Percentiles rank a stretch among this genome's conserved stretches.
phyloP scores from a whole-genome alignment of 2,329 filamentous ascomycete genomes.

The Tolypocladium tropicale region DNA sequence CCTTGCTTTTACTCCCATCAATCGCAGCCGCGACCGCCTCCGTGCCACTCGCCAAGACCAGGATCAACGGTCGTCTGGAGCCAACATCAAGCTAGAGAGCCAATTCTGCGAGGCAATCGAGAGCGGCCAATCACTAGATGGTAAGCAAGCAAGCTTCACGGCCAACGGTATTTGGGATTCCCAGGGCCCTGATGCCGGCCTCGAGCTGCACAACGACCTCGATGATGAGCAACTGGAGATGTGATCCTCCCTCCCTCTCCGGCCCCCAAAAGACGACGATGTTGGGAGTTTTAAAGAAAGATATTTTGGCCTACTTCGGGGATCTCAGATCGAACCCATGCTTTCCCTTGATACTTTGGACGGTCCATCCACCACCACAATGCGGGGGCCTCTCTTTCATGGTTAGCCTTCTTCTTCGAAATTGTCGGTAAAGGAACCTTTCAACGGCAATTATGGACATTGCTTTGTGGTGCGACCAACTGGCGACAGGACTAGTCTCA shows the following conservation, averaged over 20 bases:
- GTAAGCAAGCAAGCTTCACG: slow-evolving; percentile 13
- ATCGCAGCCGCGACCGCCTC: slow-evolving; percentile 9
- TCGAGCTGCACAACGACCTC: slow-evolving; percentile 13
- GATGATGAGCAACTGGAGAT: slow-evolving; percentile 14
- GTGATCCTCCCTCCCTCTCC: slow-evolving; percentile 3
- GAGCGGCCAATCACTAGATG: slow-evolving; percentile 6
- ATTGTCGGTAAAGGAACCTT: not conserved
- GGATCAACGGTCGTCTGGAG: slow-evolving; percentile 1
- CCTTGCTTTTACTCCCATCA: slow-evolving; percentile 19
- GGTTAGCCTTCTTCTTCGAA: not conserved
- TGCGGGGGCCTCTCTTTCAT: not conserved
- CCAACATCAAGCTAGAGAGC: slow-evolving; percentile 14
- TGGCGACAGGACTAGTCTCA: not conserved
- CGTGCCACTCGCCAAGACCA: slow-evolving; percentile 9
- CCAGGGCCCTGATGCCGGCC: slow-evolving; percentile 9
- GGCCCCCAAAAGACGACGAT: not conserved
- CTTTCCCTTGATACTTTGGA: not conserved
- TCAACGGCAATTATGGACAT: not conserved
- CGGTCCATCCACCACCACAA: not conserved
- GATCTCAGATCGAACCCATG: not conserved
- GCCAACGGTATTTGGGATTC: slow-evolving; percentile 13
- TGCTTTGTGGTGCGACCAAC: not conserved
- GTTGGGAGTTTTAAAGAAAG: not conserved
- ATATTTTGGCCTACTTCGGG: not conserved
- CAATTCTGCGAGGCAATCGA: slow-evolving; percentile 15